These are phyloP conservation scores for Euphorbia peplus DNA, from an alignment of 345 rosid genomes.

Conservation along the genomic window DNA sequence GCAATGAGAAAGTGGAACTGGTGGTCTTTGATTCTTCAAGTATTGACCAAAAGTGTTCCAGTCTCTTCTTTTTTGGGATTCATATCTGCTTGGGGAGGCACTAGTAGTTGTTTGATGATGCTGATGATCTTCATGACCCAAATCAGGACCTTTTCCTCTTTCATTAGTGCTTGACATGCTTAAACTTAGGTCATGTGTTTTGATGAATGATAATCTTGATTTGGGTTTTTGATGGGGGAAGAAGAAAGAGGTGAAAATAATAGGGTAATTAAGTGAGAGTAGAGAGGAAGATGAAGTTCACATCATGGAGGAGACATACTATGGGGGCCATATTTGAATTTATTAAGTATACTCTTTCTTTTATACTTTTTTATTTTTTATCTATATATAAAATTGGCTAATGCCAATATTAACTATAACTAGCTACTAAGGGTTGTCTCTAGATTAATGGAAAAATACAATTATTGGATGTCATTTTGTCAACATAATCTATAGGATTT, in stretches of 20 bases:
- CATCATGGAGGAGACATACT: slow-evolving; percentile 27
- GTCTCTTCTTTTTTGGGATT: slow-evolving; percentile 73
- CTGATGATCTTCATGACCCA: slow-evolving; percentile 26
- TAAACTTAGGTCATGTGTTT: too few species aligned
- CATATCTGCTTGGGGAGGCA: slow-evolving; percentile 65
- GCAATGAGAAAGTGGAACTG: slow-evolving; percentile 60
- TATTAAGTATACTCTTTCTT: slow-evolving; percentile 12
- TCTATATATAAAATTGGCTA: neutral
- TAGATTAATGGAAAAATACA: slow-evolving; percentile 19
- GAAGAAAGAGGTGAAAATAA: slow-evolving; percentile 13
- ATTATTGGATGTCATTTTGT: slow-evolving; percentile 32
- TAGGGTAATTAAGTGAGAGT: slow-evolving; percentile 3
- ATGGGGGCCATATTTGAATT: slow-evolving; percentile 42
- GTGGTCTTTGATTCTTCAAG: slow-evolving; percentile 63
- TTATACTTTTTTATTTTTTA: neutral
- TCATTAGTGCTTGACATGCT: slow-evolving; percentile 36
- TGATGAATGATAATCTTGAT: neutral
- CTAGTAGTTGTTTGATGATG: slow-evolving; percentile 19
- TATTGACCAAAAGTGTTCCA: slow-evolving; percentile 86
- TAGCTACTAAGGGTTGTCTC: too few species aligned
- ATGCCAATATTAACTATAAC: too few species aligned
- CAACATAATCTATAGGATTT: neutral
- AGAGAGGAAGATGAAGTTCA: slow-evolving; percentile 13
- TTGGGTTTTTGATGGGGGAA: slow-evolving; percentile 25
- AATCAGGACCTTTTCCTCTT: slow-evolving; percentile 44